Evolutionary conservation across 2,329 filamentous ascomycete genomes (phyloP), one percentile per base, ranked within the genome.

Genomic region (Talaromyces sp.): DNA sequence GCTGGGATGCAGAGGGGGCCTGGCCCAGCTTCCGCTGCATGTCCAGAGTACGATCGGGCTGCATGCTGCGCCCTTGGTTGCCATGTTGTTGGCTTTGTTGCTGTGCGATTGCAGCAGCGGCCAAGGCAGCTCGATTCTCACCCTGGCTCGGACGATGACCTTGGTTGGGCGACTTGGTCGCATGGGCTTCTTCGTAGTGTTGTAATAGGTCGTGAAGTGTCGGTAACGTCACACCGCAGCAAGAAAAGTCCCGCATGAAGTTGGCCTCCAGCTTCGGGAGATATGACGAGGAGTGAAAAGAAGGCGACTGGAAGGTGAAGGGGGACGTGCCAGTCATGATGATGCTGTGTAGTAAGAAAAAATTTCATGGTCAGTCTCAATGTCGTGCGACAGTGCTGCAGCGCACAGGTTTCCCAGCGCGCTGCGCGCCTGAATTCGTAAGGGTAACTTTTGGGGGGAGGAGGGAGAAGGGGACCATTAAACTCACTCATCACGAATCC

Each of bases 261-360:
- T 93, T 94, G 56, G 93, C 93, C 75, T 99, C 94, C 69, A 97
- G 86, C 74, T 96, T 97, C 9, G 92, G 93, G 1, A 97, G 83
- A 70, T 97, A 97, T 22, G 94, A 97, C 6, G 92, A 96, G 1
- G 93, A 97, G 74, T 97, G 93, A 66, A 91, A 95, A 1, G 93
- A 97, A 0, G 94, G 91, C n/a, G 92, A 96, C 72, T 92, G 88
- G 65, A 92, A 86, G 54, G 85, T 81, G 68, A 93, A 96, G 10
- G 94, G 94, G n/a, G 94, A 97, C 16, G 91, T 97, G 66, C 94
- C 92, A 55, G 90, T 86, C 90, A 97, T 97, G 71, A 95, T 87
- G 69, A 97, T 92, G 73, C 91, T 97, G 42, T 47, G 37, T 35
- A 50, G 47, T 30, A 56, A 52, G 70, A 63, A 42, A 57, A 51